Evolutionary conservation across 2,329 filamentous ascomycete species (phyloP), one percentile per base, ranked within the genome.

Genomic region (Cytospora piceicola): DNA sequence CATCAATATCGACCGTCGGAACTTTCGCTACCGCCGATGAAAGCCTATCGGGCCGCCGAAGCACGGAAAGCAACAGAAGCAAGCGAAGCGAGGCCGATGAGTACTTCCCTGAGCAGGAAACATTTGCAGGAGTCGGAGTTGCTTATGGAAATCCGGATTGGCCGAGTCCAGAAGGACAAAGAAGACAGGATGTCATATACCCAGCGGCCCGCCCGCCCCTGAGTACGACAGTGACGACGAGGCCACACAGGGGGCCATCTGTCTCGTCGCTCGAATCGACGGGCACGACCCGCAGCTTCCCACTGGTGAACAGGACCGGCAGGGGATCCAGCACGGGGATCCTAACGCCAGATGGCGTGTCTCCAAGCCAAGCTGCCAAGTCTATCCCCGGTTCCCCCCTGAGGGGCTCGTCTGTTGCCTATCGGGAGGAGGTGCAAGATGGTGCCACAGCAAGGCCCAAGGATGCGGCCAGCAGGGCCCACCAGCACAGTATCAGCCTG

Each of bases 231-330:
- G 76, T 77, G 2, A 72, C 75, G 1, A 74, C 76, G 27, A 74
- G 63, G 5, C 58, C 78, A 62, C 85, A 88, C 70, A 83, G 85
- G 46, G 46, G 46, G 1, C 84, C 86, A 7, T 87, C 85, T 0
- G 74, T 83, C 27, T 84, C 85, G 4, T 86, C 85, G 0, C 80
- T 87, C 65, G 83, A 84, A 55, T 89, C 86, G 0, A 81, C 79
- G 0, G 85, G 85, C 20, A 88, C 87, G 1, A 85, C 82, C 59
- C 80, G 87, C 70, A 89, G 85, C 72, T 89, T 89, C 68, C 87
- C 87, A 0, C 78, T 89, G 6, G 81, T 88, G 52, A 85, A 83
- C 70, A 85, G 80, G 70, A 72, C 80, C 20, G 83, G 79, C 68
- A 73, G 78, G 11, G 61, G 70, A 15, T 80, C 77, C 58, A 80